Evolutionary conservation across 257 asterid genomes (phyloP).

Genomic region (Primulina tabacum): DNA sequence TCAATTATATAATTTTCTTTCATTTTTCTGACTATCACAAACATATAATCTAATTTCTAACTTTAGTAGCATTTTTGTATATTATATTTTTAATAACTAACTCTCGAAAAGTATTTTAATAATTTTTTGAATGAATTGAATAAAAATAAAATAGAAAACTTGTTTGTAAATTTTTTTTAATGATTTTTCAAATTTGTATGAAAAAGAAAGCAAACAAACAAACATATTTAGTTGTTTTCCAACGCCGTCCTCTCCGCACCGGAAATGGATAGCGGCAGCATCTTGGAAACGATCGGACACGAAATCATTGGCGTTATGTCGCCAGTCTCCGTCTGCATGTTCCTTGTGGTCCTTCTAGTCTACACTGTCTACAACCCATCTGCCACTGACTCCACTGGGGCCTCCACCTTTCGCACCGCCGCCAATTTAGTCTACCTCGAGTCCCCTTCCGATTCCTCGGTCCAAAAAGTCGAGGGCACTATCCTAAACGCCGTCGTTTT

Average conservation of each 20-base stretch:
- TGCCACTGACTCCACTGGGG: conserved; percentile 31
- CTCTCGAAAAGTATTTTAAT: too few species aligned
- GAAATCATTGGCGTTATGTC: conserved; percentile 93
- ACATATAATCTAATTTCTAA: too few species aligned
- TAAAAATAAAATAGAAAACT: too few species aligned
- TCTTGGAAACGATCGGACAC: conserved; percentile 65
- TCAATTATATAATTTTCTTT: too few species aligned
- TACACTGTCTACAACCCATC: conserved; percentile 61
- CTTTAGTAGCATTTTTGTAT: too few species aligned
- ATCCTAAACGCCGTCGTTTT: conserved; percentile 75
- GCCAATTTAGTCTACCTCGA: conserved; percentile 86
- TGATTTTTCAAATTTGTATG: too few species aligned
- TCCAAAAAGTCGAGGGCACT: conserved; percentile 80
- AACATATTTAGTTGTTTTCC: too few species aligned
- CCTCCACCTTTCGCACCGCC: conserved; percentile 61
- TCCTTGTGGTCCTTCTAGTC: conserved; percentile 85
- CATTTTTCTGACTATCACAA: too few species aligned
- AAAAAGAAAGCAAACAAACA: too few species aligned
- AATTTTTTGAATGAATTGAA: too few species aligned
- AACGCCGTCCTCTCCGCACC: conserved; percentile 1
- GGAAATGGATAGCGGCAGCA: conserved; percentile 73
- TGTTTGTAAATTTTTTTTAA: too few species aligned
- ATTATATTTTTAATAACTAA: too few species aligned
- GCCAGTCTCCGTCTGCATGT: conserved; percentile 94
- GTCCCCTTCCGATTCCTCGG: conserved; percentile 65